Evolutionary conservation across 2,329 filamentous ascomycete species (phyloP).

Genomic region (Aureobasidium sp.): DNA sequence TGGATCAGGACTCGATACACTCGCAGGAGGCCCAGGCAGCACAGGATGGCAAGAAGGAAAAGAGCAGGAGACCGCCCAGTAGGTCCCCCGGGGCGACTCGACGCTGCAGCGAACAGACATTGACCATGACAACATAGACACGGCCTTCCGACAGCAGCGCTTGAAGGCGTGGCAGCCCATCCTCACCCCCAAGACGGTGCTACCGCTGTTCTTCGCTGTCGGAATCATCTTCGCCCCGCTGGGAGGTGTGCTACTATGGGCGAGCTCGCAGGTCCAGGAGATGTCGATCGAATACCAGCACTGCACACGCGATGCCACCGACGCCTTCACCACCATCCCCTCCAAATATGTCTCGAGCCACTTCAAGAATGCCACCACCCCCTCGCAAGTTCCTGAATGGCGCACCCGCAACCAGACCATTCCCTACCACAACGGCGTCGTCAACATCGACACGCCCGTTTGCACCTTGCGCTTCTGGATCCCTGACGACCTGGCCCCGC

Average conservation of each 20-base stretch:
- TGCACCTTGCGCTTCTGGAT: conserved; percentile 75
- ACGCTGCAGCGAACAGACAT: background rate
- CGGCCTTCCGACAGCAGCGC: conserved; percentile 91
- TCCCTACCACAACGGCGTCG: conserved; percentile 19
- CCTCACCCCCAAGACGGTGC: conserved; percentile 84
- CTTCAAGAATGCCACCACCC: conserved; percentile 50
- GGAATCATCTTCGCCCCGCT: conserved; percentile 91
- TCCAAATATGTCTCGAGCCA: conserved; percentile 51
- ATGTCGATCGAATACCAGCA: conserved; percentile 82
- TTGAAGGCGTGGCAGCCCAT: conserved; percentile 99
- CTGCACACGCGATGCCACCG: conserved; percentile 50
- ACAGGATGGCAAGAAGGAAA: conserved; percentile 74
- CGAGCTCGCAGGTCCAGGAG: conserved; percentile 81
- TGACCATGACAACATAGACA: conserved; percentile 51
- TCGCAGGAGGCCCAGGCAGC: conserved; percentile 33
- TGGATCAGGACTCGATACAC: conserved; percentile 35
- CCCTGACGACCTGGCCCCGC: conserved; percentile 67
- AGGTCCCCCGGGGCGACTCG: conserved; percentile 23
- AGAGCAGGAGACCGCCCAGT: conserved; percentile 90
- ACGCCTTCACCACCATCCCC: conserved; percentile 48
- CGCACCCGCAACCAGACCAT: conserved; percentile 13
- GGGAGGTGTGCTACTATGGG: conserved; percentile 76
- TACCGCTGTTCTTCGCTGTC: conserved; percentile 83
- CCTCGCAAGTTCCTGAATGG: conserved; percentile 22
- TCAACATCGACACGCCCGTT: conserved; percentile 32